Evolutionary conservation across 345 rosid species (phyloP), one percentile per base, ranked within the genome.

Genomic region (rapeseed (Brassica napus)): DNA sequence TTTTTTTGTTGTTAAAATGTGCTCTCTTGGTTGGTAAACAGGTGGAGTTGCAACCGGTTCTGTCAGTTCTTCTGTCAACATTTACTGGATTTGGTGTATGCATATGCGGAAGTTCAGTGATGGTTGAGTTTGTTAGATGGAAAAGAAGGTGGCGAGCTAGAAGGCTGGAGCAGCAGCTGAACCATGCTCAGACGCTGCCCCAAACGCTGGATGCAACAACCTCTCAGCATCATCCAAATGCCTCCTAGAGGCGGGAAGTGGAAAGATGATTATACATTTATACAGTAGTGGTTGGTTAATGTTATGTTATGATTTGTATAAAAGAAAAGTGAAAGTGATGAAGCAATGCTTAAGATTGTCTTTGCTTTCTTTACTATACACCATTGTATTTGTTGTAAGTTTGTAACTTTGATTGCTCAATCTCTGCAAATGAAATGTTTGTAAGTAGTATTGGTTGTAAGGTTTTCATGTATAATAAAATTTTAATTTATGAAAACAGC

Each of bases 81-180:
- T 91, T 95, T 80, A 84, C 95, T 1, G 98, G 97, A 35, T 90
- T 91, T 60, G 97, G 98, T 54, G 86, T 90, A 0, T 86, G 96
- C 9, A 92, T 91, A 95, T 88, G 97, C 59, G 89, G 86, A 28
- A 89, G 96, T 75, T 91, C 98, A 16, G 86, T 92, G n/a, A 9
- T 90, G 18, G 86, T 93, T 91, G 99, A 95, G 91, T 78, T 91
- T 77, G 55, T 83, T 64, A 87, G 97, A 83, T 95, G 91, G 91
- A 86, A 78, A 81, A 84, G 92, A 76, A 84, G 91, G 68, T 61
- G 86, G 90, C 64, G 16, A 65, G 83, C 84, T 11, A 76, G 69
- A 58, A 66, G 77, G 32, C 61, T 81, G n/a, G 81, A 81, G 62
- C 71, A 71, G 47, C 39, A 81, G 66, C 70, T 76, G 44, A 76